phyloP scores from a whole-genome alignment of 805 yeast species.

The Lipomyces sp. region DNA sequence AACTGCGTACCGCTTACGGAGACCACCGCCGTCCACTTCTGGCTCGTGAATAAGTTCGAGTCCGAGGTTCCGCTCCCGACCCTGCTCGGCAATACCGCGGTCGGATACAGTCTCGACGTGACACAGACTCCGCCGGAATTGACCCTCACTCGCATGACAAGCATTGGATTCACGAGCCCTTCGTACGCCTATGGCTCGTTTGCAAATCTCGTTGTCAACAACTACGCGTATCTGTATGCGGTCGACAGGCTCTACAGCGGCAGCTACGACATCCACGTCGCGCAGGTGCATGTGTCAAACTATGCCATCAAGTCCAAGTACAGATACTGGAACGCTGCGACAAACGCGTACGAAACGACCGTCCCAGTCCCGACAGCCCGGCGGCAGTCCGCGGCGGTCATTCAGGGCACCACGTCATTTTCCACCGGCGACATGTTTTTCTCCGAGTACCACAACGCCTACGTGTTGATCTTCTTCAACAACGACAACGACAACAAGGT shows the following conservation, averaged over 20 bases:
- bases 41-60: slow-evolving; percentile 9
- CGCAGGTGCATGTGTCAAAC: slow-evolving; percentile 11
- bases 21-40: slow-evolving; percentile 19
- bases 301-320: slow-evolving; percentile 2
- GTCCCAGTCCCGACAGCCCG: slow-evolving; percentile 22
- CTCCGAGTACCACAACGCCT: slow-evolving; percentile 27
- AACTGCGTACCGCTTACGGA: slow-evolving; percentile 17
- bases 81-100: slow-evolving; percentile 20
- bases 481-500: slow-evolving; percentile 24
- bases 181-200: slow-evolving; percentile 22
- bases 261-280: slow-evolving; percentile 26
- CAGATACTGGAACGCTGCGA: slow-evolving; percentile 20
- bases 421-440: slow-evolving; percentile 22
- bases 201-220: slow-evolving; percentile 23
- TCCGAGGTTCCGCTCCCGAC: neutral
- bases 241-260: slow-evolving; percentile 14
- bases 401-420: slow-evolving; percentile 20
- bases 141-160: slow-evolving; percentile 8
- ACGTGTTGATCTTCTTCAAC: slow-evolving; percentile 17
- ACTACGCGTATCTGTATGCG: slow-evolving; percentile 20
- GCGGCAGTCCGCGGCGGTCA: slow-evolving; percentile 19
- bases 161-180: slow-evolving; percentile 3
- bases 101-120: slow-evolving; percentile 6
- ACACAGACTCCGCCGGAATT: slow-evolving; percentile 3
- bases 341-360: slow-evolving; percentile 9